Evolutionary conservation across 1,284 basidiomycete species (phyloP).

Genomic region (Bondarzewia mesenterica): DNA sequence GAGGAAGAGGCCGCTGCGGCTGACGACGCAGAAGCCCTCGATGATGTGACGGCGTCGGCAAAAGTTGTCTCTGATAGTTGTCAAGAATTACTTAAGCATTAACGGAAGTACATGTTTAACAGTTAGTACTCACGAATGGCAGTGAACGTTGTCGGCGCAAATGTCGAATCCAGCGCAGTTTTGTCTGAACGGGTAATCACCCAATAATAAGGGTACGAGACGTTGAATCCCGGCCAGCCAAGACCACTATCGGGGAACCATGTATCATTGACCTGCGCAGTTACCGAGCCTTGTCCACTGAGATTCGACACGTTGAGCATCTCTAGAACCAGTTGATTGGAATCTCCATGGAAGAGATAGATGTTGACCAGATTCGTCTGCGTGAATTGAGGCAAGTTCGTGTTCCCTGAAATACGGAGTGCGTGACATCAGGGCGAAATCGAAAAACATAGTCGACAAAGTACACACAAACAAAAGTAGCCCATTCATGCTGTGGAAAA

Average conservation of each 20-base stretch:
- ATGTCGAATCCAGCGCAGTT: conserved; percentile 43
- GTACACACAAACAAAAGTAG: conserved; percentile 66
- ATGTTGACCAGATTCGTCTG: conserved; percentile 49
- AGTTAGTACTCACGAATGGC: conserved; percentile 61
- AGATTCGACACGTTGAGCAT: conserved; percentile 36
- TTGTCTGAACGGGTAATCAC: conserved; percentile 50
- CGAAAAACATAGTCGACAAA: conserved; percentile 6
- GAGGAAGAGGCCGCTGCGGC: conserved; percentile 16
- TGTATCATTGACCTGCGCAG: conserved; percentile 55
- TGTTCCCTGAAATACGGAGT: conserved; percentile 36
- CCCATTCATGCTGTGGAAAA: conserved; percentile 62
- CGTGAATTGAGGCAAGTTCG: conserved; percentile 33
- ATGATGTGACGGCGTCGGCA: conserved; percentile 46
- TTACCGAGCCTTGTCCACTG: conserved; percentile 39
- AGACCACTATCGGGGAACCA: conserved; percentile 60
- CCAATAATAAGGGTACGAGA: conserved; percentile 65
- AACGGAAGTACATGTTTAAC: conserved; percentile 4
- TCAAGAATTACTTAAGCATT: background rate
- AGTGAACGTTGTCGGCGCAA: conserved; percentile 61
- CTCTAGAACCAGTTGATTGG: conserved; percentile 37
- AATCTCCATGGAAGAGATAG: conserved; percentile 64
- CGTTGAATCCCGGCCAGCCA: conserved; percentile 42
- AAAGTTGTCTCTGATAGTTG: conserved; percentile 58
- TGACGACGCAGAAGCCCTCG: conserved; percentile 19
- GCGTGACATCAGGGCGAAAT: conserved; percentile 6